These are phyloP conservation scores for Paraurostyla sp. DNA, from an alignment of 73 alveolate genomes.

Conservation along the genomic window DNA sequence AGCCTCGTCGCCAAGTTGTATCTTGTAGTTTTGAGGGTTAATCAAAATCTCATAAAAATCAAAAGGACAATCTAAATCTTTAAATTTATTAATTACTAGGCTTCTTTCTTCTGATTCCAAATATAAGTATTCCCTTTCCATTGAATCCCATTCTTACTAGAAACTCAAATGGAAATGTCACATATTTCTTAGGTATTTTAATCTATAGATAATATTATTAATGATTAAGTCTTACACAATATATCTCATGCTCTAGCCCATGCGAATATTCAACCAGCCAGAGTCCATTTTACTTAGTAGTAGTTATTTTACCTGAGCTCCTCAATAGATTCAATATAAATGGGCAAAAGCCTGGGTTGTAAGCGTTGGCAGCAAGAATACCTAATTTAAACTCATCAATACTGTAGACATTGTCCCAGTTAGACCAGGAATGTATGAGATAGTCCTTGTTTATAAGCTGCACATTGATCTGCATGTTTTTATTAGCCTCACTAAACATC, in stretches of 20 bases:
- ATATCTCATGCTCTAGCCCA: conserved; percentile 78
- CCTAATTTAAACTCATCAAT: conserved; percentile 77
- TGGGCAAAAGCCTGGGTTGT: conserved; percentile 82
- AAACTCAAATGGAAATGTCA: conserved; percentile 60
- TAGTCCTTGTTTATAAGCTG: conserved; percentile 74
- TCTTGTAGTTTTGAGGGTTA: conserved; percentile 70
- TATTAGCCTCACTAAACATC: conserved; percentile 64
- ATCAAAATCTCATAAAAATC: conserved; percentile 65
- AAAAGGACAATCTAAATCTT: conserved; percentile 23
- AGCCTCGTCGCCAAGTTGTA: conserved; percentile 77
- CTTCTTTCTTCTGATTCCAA: conserved; percentile 75
- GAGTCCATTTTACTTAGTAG: conserved; percentile 43
- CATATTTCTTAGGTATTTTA: conserved; percentile 59
- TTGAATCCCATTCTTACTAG: conserved; percentile 69
- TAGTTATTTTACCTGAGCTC: conserved; percentile 67
- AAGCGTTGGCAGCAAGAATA: conserved; percentile 80
- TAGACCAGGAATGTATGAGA: conserved; percentile 78
- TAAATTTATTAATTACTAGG: conserved; percentile 2
- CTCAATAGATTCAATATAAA: conserved; percentile 62
- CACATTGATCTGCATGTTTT: conserved; percentile 64
- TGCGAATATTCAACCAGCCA: conserved; percentile 79
- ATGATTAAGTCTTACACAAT: conserved; percentile 47
- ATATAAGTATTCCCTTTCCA: conserved; percentile 68
- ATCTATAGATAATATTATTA: neutral
- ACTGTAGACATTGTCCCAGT: conserved; percentile 80